Conservation (phyloP, 1,139 yeast species). For the Yamadazyma epiphylla region DNA sequence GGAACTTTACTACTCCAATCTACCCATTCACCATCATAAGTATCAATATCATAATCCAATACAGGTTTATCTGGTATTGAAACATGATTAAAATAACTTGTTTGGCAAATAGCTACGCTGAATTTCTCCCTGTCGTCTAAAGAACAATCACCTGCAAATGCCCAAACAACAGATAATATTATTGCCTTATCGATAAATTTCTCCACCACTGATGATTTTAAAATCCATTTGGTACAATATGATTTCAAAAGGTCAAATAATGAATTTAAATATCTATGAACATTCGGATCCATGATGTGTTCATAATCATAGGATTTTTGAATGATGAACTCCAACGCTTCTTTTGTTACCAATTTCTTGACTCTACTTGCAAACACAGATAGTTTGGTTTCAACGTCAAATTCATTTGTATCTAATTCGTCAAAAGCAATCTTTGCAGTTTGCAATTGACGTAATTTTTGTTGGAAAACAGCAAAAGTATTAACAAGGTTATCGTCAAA, state of each 20-base stretch:
- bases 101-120: constrained; percentile 23
- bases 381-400: constrained; percentile 2
- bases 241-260: constrained; percentile 25
- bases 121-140: constrained; percentile 38
- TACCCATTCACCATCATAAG: constrained; percentile 49
- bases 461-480: constrained; percentile 15
- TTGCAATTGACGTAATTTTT: constrained; percentile 7
- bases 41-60: constrained; percentile 43
- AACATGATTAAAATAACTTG: constrained; percentile 14
- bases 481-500: constrained; percentile 32
- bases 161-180: constrained; percentile 56
- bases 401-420: constrained; percentile 3
- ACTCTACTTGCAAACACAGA: constrained; percentile 2
- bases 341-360: constrained; percentile 3
- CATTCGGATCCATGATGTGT: constrained; percentile 56
- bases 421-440: neutral
- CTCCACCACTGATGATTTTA: constrained; percentile 11
- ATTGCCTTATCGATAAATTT: constrained; percentile 34
- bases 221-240: constrained; percentile 18
- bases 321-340: constrained; percentile 1
- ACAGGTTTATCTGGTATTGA: constrained; percentile 9
- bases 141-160: constrained; percentile 62
- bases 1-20: constrained; percentile 46
- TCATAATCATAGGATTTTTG: constrained; percentile 9
- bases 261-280: constrained; percentile 37